Evolutionary conservation across 257 asterid genomes (phyloP), one percentile per base, ranked within the genome.

Genomic region (Plantago major): DNA sequence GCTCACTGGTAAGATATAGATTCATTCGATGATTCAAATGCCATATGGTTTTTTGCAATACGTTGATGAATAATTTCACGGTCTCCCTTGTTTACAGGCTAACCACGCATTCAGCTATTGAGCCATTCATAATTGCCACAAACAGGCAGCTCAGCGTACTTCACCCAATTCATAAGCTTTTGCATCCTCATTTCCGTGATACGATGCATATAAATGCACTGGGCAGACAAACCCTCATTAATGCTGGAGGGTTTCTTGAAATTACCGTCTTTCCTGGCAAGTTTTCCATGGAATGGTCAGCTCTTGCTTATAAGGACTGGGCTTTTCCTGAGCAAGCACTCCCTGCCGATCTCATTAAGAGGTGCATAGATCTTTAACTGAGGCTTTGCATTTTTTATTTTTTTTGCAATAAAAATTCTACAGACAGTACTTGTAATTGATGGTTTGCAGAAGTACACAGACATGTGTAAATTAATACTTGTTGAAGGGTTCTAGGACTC

Each of bases 111-210:
- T 83, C 89, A 16, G 76, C 76, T 19, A 83, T 89, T 6, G 97
- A 89, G 78, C 94, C 97, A 50, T 77, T 89, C 67, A 76, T 86
- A 37, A 82, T 89, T 49, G 94, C 95, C 63, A 74, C 94, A 42
- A 80, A 84, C 71, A 73, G 97, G 78, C 88, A 82, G 66, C 77
- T 86, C 45, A 86, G 97, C 47, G 67, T 79, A n/a, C 82, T 86
- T 49, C 97, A 89, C 71, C 97, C 95, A 0, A 82, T 89, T 67
- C 71, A 86, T 73, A 84, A 86, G 81, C 95, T 89, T 51, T 73
- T 89, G 62, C 76, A 75, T 66, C 94, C 97, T 74, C 97, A 89
- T 59, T 89, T 84, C 67, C 73, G 78, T 10, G 95, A 89, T 53
- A 89, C 94, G 0, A 89, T 86, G 97, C 76, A 79, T 58, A 70